Base-by-base conservation (phyloP, 164 flowering plant genomes). In the Echeveria elegans region DNA sequence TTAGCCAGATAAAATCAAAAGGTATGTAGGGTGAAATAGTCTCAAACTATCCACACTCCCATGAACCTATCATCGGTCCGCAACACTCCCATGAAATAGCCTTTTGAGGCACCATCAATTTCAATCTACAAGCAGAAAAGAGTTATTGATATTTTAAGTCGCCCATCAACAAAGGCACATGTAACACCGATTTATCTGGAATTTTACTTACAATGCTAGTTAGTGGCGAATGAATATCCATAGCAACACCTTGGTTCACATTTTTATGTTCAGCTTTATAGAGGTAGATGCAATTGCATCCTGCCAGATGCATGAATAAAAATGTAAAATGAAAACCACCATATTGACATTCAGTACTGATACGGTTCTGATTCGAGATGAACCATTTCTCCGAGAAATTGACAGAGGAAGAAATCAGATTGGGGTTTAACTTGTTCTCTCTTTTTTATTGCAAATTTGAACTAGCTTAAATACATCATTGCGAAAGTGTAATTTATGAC, bases 81-180 rank as follows among this genome's bases (percentile, higher is more conserved):
- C 66, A n/a, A n/a, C n/a, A n/a, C n/a, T n/a, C n/a, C n/a, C n/a
- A n/a, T n/a, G n/a, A n/a, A n/a, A n/a, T n/a, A n/a, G n/a, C n/a
- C 96, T 77, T 88, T 94, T 60, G 96, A 86, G 63, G 96, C 96
- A 69, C 99, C 99, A 83, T 94, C 97, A 78, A 94, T 89, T 81
- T 91, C 86, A 65, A 94, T 67, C 95, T 91, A 76, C 69, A 70
- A 15, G 66, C 31, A 34, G n/a, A n/a, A n/a, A n/a, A n/a, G n/a
- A 47, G 58, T 36, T 48, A 64, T 1, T 45, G 26, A 5, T 40
- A 48, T 40, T 59, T 70, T 48, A 26, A 6, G 34, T 32, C 7
- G n/a, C n/a, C n/a, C n/a, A n/a, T n/a, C n/a, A n/a, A n/a, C n/a
- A n/a, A n/a, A n/a, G n/a, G n/a, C n/a, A n/a, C n/a, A n/a, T n/a